Evolutionary conservation across 306 rosid species (phyloP), one percentile per base, ranked within the genome.

Genomic region (Ziziphus jujuba): DNA sequence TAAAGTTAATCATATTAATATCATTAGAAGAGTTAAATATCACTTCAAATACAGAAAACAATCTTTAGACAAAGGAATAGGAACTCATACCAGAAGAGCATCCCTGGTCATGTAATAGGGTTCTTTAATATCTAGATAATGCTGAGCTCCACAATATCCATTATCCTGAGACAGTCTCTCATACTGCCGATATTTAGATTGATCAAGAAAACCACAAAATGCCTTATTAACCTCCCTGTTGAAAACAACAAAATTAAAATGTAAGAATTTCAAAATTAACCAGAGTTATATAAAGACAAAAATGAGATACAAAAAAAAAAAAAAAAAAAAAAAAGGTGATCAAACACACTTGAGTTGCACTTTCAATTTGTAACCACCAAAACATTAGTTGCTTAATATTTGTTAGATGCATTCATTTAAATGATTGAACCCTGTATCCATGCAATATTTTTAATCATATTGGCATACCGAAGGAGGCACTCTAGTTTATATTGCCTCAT

Each of bases 201-300:
- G 87, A 71, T 74, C 60, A 44, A 82, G 73, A 79, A 92, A 90
- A 69, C 97, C 98, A 75, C 97, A 87, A 70, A 92, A 90, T 28
- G 98, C 96, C 80, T 92, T 92, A 52, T 90, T 90, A 66, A 72
- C 77, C 84, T 92, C 98, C 80, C 98, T 92, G 84, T 80, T 55
- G 73, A 72, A 84, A 74, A 48, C 73, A 80, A 73, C 38, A 74
- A 72, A 65, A 43, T 31, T n/a, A 19, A 48, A 25, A 80, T 56
- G 70, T 58, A 15, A 59, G 56, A 60, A 23, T 31, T 66, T 77
- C 56, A 6, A 67, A 17, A 50, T 50, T 44, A 40, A 20, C 3
- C 15, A 10, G 15, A 40, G 45, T 8, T 40, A 40, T 7, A 10
- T 40, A 40, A 40, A 12, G 12, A 77, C 60, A 58, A 45, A 9